Evolutionary conservation across 148 eudicot species (phyloP), one percentile per base, ranked within the genome.

Genomic region (Rhododendron ferrugineum): DNA sequence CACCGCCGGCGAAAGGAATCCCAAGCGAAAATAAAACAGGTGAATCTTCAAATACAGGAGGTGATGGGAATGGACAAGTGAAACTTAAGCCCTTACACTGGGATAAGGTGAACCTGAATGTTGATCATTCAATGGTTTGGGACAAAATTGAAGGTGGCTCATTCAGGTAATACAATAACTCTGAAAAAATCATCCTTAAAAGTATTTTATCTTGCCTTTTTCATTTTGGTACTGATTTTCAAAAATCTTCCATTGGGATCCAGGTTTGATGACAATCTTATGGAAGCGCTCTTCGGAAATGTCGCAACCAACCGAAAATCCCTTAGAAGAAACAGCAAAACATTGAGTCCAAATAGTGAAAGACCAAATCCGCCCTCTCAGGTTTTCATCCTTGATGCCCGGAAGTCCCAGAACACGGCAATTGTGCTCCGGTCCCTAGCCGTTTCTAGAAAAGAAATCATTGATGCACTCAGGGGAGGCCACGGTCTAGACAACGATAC

Each of bases 41-140:
- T 40, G 44, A 40, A 40, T 40, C 44, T 40, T 40, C 44, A 40
- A 40, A 40, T 40, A 40, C 44, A 40, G 90, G 90, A 86, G 93
- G 36, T 3, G 84, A 85, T 18, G 91, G 88, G 37, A 87, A 87
- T 78, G 97, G 88, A 50, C 92, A 93, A 84, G 96, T 97, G 83
- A 93, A 95, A 84, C 68, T 95, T 82, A 97, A 95, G 92, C 96
- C 98, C n/a, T 85, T 95, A 84, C 98, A 97, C 74, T 97, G 98
- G 99, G 99, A 94, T 52, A 97, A 94, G 88, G 94, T 97, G 86
- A 95, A 97, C 78, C 87, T 92, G 36, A 87, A 91, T 79, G 90
- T 88, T 26, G 89, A 93, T 79, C 96, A 93, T 83, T 95, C 98
- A 64, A 96, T 94, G 96, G 98, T 92, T 83, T 93, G 96, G 99